Base-by-base conservation (phyloP, 2,329 filamentous ascomycete genomes). In the Colletotrichum chrysophilum region DNA sequence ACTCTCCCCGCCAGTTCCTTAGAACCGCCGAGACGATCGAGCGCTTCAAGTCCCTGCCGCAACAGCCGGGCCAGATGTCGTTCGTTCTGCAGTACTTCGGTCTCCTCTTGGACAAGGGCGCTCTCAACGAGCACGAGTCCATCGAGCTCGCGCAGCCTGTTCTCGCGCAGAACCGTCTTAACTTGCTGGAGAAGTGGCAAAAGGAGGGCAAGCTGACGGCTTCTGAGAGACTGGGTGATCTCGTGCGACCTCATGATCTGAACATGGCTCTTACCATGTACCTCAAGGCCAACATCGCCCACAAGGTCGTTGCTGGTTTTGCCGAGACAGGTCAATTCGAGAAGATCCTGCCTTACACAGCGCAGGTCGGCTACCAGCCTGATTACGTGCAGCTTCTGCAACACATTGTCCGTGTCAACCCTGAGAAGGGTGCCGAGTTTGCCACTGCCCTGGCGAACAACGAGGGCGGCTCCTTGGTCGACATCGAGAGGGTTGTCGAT, bases 11-110 rank as follows among this genome's bases (percentile, higher is more conserved):
- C 75, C 97, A 97, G 64, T 99, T 99, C 89, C 89, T 99, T 71
- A 95, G 97, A 79, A 98, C 96, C 3, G 91, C 95, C 26, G 95
- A 98, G 82, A 99, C 97, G 8, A 98, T 99, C 83, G 96, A 98
- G 86, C 93, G 94, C 80, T 97, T 99, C 88, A 98, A 98, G 91
- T 92, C 91, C 71, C 89, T 97, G 18, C 95, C 95, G 16, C 91
- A 93, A 77, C 92, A 94, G 79, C 93, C 93, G 38, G 95, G 95
- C 60, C 94, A 97, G 84, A 95, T 99, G 87, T 98, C 97, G 2
- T 93, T 95, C 80, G 98, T 98, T 75, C 90, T 99, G 69, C 97
- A 98, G 84, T 99, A 99, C 87, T 99, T 99, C 80, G 97, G 97
- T 77, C 96, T 98, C 91, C 90, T 99, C 58, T 90, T 99, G 38